Conservation (phyloP, 306 rosid species). For the Vicia faba region DNA sequence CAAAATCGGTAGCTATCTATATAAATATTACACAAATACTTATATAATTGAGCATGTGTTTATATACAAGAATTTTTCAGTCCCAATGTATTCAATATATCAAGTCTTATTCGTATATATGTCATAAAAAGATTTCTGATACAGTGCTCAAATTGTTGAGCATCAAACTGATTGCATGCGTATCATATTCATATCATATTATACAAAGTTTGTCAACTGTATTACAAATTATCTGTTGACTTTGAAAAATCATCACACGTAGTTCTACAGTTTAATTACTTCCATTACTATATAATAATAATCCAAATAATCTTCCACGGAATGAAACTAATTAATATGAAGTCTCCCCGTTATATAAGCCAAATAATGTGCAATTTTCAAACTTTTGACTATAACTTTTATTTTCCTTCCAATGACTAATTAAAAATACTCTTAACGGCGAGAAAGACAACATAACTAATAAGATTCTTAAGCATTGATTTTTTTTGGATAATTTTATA, state of each 20-base stretch:
- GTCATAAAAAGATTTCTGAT: constrained; percentile 25
- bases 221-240: constrained; percentile 35
- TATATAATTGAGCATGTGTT: constrained; percentile 29
- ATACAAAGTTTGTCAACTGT: constrained; percentile 9
- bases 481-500: background rate
- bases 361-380: constrained; percentile 30
- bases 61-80: constrained; percentile 8
- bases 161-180: background rate
- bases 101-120: constrained; percentile 1
- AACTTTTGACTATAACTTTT: constrained; percentile 37
- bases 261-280: background rate
- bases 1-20: constrained; percentile 7
- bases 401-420: constrained; percentile 23
- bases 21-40: constrained; percentile 4
- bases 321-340: background rate
- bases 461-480: background rate
- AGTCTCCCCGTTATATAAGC: constrained; percentile 2
- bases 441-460: constrained; percentile 26
- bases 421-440: background rate
- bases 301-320: background rate
- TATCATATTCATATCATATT: background rate
- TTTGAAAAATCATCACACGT: constrained; percentile 33
- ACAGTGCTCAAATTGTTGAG: constrained; percentile 23
- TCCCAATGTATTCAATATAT: constrained; percentile 7
- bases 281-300: too few species aligned